A percentile compares a stretch with the other conserved stretches of the same genome.
Conservation (phyloP, 345 rosid genomes). For the Brassica nigra region DNA sequence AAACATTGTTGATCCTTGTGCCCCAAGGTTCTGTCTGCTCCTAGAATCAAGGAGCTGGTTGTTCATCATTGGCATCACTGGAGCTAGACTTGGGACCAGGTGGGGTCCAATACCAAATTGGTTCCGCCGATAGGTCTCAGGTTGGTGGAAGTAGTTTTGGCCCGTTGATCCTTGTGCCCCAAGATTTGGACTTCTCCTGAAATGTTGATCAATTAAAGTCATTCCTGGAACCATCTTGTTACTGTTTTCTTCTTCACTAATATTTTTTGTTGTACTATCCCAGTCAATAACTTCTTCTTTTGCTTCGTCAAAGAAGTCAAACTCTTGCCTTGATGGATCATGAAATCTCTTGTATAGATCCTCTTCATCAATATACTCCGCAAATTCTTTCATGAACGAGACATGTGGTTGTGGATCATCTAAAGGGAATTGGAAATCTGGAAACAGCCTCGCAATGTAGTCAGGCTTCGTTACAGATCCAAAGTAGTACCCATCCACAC, state of each 20-base stretch:
- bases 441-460: background rate
- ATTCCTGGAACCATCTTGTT: background rate
- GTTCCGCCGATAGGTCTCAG: background rate
- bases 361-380: background rate
- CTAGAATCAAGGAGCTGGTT: background rate
- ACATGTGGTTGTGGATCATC: background rate
- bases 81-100: background rate
- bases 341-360: background rate
- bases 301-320: background rate
- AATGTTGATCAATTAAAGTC: background rate
- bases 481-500: conserved; percentile 1
- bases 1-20: conserved; percentile 2
- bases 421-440: background rate
- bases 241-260: background rate
- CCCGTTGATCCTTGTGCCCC: background rate
- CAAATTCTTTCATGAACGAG: background rate
- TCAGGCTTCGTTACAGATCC: background rate
- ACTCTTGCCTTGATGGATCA: background rate
- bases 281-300: background rate
- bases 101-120: background rate
- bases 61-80: background rate
- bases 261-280: background rate
- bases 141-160: background rate
- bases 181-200: background rate
- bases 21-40: background rate